Evolutionary conservation across 192 early-diverging fungal species (phyloP).

Genomic region (Bifiguratus adelaidae): DNA sequence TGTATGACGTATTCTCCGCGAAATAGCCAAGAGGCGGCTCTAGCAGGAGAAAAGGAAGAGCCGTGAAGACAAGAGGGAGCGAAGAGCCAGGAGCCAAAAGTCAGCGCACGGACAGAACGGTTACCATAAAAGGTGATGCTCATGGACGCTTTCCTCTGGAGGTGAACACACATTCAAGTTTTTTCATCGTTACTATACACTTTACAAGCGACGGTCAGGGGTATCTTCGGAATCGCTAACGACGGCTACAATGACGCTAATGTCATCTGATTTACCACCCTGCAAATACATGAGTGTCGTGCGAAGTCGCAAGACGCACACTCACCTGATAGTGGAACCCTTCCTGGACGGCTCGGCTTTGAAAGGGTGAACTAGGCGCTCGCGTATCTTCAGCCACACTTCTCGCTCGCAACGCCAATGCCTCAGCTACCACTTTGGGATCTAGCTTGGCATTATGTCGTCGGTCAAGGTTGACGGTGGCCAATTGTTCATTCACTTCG

Average conservation of each 20-base stretch:
- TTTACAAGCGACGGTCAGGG: slow-evolving; percentile 53
- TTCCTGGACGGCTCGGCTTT: slow-evolving; percentile 87
- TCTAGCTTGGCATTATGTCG: slow-evolving; percentile 27
- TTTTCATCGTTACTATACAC: no score
- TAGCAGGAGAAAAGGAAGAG: no score
- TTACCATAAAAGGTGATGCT: no score
- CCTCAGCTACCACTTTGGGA: slow-evolving; percentile 68
- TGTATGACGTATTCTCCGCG: no score
- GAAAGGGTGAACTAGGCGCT: slow-evolving; percentile 76
- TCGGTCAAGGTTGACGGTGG: slow-evolving; percentile 12
- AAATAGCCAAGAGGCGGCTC: no score
- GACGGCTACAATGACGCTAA: slow-evolving; percentile 80
- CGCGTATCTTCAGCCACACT: slow-evolving; percentile 71
- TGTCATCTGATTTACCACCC: slow-evolving; percentile 95
- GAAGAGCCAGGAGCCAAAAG: no score
- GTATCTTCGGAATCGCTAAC: slow-evolving; percentile 68
- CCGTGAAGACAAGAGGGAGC: no score
- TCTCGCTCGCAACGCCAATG: slow-evolving; percentile 67
- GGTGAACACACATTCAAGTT: no score
- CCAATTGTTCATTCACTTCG: slow-evolving; percentile 46
- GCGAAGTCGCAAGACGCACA: neutral
- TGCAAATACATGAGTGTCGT: slow-evolving; percentile 55
- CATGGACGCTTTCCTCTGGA: no score
- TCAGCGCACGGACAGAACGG: no score
- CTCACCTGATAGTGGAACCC: slow-evolving; percentile 44